These are phyloP conservation scores for Fonsecaea nubica DNA, from an alignment of 2,329 filamentous ascomycete genomes.

Conservation along the genomic window DNA sequence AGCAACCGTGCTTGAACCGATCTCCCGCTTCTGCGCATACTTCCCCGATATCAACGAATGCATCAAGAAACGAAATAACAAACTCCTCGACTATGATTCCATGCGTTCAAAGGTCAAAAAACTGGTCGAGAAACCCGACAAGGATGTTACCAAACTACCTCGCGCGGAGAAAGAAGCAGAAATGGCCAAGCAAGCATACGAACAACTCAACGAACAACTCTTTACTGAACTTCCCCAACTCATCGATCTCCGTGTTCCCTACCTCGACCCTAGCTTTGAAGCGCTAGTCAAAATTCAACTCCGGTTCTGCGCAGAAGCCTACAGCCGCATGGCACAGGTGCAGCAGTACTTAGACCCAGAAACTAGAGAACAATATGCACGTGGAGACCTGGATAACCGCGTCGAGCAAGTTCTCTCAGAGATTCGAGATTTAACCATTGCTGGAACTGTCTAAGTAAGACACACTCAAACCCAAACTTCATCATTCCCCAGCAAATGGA, in stretches of 20 bases:
- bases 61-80: conserved; percentile 98
- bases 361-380: conserved; percentile 93
- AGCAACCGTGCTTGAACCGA: conserved; percentile 93
- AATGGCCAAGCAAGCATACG: conserved; percentile 90
- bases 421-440: conserved; percentile 95
- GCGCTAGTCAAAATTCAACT: conserved; percentile 98
- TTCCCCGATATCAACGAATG: conserved; percentile 99
- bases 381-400: conserved; percentile 85
- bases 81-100: conserved; percentile 96
- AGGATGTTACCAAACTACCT: conserved; percentile 94
- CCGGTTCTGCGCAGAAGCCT: conserved; percentile 96
- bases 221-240: conserved; percentile 91
- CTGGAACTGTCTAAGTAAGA: conserved; percentile 65
- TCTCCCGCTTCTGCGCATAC: conserved; percentile 94
- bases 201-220: conserved; percentile 95
- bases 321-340: conserved; percentile 97
- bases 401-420: conserved; percentile 97
- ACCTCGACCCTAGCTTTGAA: conserved; percentile 95
- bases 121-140: conserved; percentile 96
- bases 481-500: conserved; percentile 3
- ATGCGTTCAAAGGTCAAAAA: conserved; percentile 96
- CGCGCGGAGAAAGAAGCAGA: conserved; percentile 96
- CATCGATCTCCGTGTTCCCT: conserved; percentile 95
- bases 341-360: conserved; percentile 97
- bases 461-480: background rate